A percentile compares a stretch with the other conserved stretches of the same genome.
phyloP scores from a whole-genome alignment of 139 green algal species.

The Diplosphaera chodatii region DNA sequence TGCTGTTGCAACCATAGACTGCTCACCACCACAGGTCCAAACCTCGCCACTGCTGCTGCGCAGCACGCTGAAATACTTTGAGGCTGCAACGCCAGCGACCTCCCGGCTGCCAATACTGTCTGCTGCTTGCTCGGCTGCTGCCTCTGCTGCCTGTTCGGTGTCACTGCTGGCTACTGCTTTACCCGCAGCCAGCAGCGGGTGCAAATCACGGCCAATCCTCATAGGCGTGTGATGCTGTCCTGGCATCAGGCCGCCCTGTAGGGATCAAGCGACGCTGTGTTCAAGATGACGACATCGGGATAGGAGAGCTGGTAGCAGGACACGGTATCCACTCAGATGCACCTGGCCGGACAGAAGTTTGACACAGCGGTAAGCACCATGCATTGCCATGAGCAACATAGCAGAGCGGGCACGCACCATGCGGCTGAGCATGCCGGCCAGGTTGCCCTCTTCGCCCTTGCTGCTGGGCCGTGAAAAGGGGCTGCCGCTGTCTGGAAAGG shows the following conservation, averaged over 20 bases:
- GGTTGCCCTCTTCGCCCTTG: background rate
- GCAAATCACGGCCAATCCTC: conserved; percentile 37
- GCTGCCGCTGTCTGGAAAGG: background rate
- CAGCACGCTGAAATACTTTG: conserved; percentile 35
- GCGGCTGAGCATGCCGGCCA: background rate
- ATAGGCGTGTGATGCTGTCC: conserved; percentile 36
- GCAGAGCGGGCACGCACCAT: background rate
- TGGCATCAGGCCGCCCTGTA: conserved; percentile 6
- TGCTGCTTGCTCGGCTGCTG: background rate
- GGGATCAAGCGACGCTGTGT: no score
- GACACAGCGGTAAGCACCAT: no score
- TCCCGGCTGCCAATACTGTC: conserved; percentile 13
- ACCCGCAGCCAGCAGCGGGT: conserved; percentile 26
- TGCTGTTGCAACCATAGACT: no score
- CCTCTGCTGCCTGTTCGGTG: no score
- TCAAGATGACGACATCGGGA: no score
- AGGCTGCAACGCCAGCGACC: conserved; percentile 34
- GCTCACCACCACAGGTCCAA: conserved; percentile 36
- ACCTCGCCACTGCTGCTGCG: conserved; percentile 41
- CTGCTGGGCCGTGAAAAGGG: no score
- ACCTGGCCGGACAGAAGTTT: no score
- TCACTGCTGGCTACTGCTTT: no score
- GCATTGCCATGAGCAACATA: no score
- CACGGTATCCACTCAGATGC: no score
- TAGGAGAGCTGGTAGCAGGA: no score